Evolutionary conservation across 129 eudicot genomes (phyloP).

Genomic region (Flaveria bidentis): DNA sequence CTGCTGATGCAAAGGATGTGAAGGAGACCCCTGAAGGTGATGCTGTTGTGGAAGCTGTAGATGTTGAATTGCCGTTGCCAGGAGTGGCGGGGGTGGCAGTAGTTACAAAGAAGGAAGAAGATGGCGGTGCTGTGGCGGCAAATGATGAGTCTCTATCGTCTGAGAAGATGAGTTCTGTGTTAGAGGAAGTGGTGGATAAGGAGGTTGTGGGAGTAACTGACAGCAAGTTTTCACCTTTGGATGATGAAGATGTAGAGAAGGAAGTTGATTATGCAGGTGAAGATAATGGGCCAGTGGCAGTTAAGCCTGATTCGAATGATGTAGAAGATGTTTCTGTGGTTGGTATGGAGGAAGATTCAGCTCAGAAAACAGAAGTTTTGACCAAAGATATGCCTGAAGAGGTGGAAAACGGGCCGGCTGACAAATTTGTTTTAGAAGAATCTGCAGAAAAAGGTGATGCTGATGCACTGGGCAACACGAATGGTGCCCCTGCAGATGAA

Average conservation of each 20-base stretch:
- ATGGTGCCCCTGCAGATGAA: constrained; percentile 54
- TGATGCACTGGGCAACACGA: constrained; percentile 44
- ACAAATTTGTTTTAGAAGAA: constrained; percentile 32
- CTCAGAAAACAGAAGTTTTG: constrained; percentile 23
- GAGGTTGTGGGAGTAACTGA: constrained; percentile 41
- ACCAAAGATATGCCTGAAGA: constrained; percentile 21
- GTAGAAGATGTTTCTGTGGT: constrained; percentile 12
- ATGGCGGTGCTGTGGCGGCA: constrained; percentile 28
- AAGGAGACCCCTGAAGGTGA: constrained; percentile 52
- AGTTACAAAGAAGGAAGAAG: constrained; percentile 47
- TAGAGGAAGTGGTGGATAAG: constrained; percentile 47
- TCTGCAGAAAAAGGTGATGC: constrained; percentile 37
- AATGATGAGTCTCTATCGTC: constrained; percentile 14
- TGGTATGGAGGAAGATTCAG: constrained; percentile 19
- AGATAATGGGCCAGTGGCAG: constrained; percentile 35
- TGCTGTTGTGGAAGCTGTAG: constrained; percentile 45
- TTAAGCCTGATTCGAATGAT: constrained; percentile 14
- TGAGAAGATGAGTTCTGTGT: constrained; percentile 24
- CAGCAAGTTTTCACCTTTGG: constrained; percentile 40
- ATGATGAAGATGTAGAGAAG: constrained; percentile 31
- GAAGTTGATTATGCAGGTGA: constrained; percentile 34
- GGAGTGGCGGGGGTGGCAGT: constrained; percentile 58
- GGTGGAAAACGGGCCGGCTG: constrained; percentile 38
- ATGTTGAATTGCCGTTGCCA: constrained; percentile 43
- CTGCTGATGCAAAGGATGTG: constrained; percentile 30